A percentile compares a stretch with the other conserved stretches of the same genome.
These are phyloP conservation scores for Candida dendrica DNA, from an alignment of 805 yeast species.

Conservation along the genomic window DNA sequence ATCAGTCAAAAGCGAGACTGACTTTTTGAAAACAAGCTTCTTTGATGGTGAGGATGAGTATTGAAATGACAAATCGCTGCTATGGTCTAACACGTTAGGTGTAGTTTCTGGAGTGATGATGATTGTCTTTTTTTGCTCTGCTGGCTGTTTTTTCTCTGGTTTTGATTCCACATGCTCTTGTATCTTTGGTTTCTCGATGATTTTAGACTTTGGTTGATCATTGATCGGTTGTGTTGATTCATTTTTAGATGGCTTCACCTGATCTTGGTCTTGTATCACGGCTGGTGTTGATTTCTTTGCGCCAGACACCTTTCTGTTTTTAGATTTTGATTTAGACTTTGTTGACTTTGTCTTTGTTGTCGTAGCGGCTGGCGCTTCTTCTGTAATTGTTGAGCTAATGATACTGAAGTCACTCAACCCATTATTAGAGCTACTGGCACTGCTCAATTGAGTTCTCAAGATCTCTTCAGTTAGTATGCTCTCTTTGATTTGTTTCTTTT, in stretches of 20 bases:
- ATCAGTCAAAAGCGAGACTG: conserved; percentile 10
- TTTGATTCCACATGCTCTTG: too few species aligned
- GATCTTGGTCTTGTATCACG: too few species aligned
- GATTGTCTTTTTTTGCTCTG: neutral
- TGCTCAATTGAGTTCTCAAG: neutral
- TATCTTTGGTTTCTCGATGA: too few species aligned
- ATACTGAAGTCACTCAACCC: neutral
- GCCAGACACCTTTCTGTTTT: too few species aligned
- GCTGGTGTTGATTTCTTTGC: too few species aligned
- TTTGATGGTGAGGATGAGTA: conserved; percentile 9
- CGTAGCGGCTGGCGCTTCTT: neutral
- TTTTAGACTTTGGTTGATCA: too few species aligned
- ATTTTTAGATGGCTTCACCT: too few species aligned
- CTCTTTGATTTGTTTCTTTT: too few species aligned
- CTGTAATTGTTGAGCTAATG: neutral
- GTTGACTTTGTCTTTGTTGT: too few species aligned
- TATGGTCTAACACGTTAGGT: neutral
- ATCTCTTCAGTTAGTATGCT: neutral
- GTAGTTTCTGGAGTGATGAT: neutral
- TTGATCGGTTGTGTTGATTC: too few species aligned
- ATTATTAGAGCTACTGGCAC: neutral
- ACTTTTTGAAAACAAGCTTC: conserved; percentile 10
- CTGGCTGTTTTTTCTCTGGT: too few species aligned
- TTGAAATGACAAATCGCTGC: neutral
- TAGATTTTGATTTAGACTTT: too few species aligned